These are phyloP conservation scores for Naganishia randhawae DNA, from an alignment of 768 basidiomycete species.

Conservation along the genomic window DNA sequence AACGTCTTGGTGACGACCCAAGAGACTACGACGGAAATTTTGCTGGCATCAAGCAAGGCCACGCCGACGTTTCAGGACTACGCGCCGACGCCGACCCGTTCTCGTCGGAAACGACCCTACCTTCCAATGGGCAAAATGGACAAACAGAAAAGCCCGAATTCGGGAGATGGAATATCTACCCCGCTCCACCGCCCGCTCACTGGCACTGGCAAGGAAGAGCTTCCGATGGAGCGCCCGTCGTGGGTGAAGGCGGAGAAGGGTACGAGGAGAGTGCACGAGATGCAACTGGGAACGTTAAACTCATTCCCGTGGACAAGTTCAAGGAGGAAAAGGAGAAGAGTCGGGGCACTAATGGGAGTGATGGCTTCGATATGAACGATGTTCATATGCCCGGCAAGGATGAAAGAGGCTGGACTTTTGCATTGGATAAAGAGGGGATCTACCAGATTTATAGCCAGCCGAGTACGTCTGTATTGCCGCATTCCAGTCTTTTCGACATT, in stretches of 20 bases:
- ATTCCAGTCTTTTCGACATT: conserved; percentile 25
- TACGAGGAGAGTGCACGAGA: conserved; percentile 20
- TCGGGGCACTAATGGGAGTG: conserved; percentile 30
- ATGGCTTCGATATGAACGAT: conserved; percentile 63
- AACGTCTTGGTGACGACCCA: conserved; percentile 92
- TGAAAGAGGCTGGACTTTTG: conserved; percentile 59
- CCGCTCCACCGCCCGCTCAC: conserved; percentile 85
- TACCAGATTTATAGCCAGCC: conserved; percentile 68
- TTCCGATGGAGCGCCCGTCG: conserved; percentile 38
- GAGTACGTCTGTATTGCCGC: conserved; percentile 7
- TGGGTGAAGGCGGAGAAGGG: conserved; percentile 33
- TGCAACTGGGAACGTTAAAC: conserved; percentile 18
- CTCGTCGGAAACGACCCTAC: conserved; percentile 28
- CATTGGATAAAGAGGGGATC: conserved; percentile 81
- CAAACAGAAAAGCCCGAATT: conserved; percentile 37
- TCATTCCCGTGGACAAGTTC: conserved; percentile 30
- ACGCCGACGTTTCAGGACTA: conserved; percentile 63
- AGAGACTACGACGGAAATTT: conserved; percentile 81
- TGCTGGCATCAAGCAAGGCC: conserved; percentile 62
- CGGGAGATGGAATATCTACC: conserved; percentile 81
- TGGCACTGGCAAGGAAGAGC: conserved; percentile 69
- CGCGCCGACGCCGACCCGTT: conserved; percentile 59
- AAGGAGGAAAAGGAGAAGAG: conserved; percentile 31
- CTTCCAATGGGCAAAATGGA: not conserved
- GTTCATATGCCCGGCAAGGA: conserved; percentile 69